These are phyloP conservation scores for Trifolium subterraneum DNA, from an alignment of 306 rosid species.

Conservation along the genomic window DNA sequence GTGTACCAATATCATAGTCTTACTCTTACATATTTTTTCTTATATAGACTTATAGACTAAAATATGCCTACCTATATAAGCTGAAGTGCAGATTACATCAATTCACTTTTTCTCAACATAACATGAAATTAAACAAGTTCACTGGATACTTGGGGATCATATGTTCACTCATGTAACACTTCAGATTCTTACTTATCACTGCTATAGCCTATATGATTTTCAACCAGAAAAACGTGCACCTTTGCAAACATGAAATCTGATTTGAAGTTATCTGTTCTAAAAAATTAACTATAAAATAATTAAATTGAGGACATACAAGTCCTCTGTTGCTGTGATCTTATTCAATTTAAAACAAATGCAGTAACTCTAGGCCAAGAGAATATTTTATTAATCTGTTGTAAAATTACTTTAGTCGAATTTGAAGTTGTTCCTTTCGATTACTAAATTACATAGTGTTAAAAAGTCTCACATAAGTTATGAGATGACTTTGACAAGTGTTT, in stretches of 20 bases:
- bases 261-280: conserved; percentile 38
- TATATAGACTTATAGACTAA: neutral
- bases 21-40: neutral
- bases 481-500: too few relatives aligned
- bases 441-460: too few relatives aligned
- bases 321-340: neutral
- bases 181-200: conserved; percentile 33
- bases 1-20: too few relatives aligned
- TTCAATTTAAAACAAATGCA: neutral
- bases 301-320: conserved; percentile 18
- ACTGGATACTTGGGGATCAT: neutral
- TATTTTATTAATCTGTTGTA: conserved; percentile 15
- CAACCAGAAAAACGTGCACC: conserved; percentile 11
- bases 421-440: too few relatives aligned
- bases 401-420: too few relatives aligned
- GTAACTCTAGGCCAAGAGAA: conserved; percentile 20
- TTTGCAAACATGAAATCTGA: conserved; percentile 41
- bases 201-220: neutral
- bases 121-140: conserved; percentile 24
- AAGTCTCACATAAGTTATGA: too few relatives aligned
- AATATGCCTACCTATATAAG: neutral
- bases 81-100: conserved; percentile 1
- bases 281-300: neutral
- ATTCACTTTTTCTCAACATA: conserved; percentile 39
- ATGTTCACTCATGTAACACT: conserved; percentile 13